Conservation (phyloP, 495 filamentous ascomycete species). For the Paragyromitra xinjiangensis region DNA sequence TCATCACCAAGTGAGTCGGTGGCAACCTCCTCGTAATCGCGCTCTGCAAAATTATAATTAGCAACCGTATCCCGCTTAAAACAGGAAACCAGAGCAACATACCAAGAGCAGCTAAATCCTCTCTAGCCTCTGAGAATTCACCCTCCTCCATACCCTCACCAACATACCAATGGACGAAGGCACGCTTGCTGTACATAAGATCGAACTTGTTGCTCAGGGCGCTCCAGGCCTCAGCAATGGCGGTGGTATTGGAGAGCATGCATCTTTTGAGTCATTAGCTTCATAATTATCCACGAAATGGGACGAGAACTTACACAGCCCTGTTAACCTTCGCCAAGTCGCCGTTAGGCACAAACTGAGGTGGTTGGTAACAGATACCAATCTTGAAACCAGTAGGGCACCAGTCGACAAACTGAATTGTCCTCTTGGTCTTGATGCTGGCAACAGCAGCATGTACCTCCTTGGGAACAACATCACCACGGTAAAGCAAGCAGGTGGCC, state of each 20-base stretch:
- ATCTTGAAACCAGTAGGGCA: constrained; percentile 97
- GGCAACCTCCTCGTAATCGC: constrained; percentile 99
- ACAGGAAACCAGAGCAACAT: constrained; percentile 25
- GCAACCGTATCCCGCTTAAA: constrained; percentile 3
- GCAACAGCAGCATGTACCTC: constrained; percentile 84
- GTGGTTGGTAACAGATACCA: constrained; percentile 92
- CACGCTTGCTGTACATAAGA: constrained; percentile 95
- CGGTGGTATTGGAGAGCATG: constrained; percentile 92
- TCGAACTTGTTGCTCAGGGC: constrained; percentile 93
- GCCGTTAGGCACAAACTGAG: constrained; percentile 76
- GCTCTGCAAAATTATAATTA: constrained; percentile 66
- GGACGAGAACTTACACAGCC: constrained; percentile 65
- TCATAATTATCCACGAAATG: background rate
- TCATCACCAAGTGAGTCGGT: constrained; percentile 92
- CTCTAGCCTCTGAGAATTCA: constrained; percentile 89
- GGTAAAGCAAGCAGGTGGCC: constrained; percentile 89
- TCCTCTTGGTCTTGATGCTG: constrained; percentile 82
- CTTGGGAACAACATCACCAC: constrained; percentile 85
- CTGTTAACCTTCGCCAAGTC: constrained; percentile 86
- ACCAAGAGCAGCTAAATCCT: constrained; percentile 82
- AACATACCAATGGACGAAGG: constrained; percentile 95
- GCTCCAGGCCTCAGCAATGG: constrained; percentile 89
- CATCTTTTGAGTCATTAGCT: constrained; percentile 59
- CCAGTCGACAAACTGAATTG: constrained; percentile 94
- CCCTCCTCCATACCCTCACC: constrained; percentile 97